Base-by-base conservation (phyloP, 2,329 filamentous ascomycete genomes). In the Tolypocladium capitatum region DNA sequence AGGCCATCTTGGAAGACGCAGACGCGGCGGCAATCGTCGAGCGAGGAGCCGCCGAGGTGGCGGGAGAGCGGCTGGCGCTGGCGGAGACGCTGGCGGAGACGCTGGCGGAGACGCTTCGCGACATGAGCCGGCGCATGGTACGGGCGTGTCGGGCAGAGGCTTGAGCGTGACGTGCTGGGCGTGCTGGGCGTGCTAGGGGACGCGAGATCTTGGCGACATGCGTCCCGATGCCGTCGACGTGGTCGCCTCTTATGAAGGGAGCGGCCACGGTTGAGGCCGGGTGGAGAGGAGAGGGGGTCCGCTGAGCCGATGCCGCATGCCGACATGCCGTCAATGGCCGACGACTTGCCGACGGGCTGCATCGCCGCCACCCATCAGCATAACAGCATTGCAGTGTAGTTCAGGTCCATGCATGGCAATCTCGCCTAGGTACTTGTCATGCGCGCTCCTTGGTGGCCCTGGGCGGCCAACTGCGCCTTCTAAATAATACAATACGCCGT, bases 101-200 rank as follows among this genome's bases (percentile, higher is more conserved):
- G 49, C 60, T 61, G 52, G 59, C 58, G 47, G 64, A 60, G 46
- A 61, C 51, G 57, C 68, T 65, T 51, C 67, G 63, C 46, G 69
- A 62, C 54, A 73, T 55, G 53, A 70, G 57, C 56, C 70, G 71
- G 63, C 69, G 71, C 72, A 75, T 75, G 49, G 52, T 65, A 28
- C 20, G 46, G 18, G 32, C 20, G 45, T 14, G 45, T 30, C 18
- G 45, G 45, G 28, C 32, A 30, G 33, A 24, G 18, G 8, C 32
- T 30, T 30, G 38, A 28, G 4, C 41, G 40, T 42, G 36, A 49
- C 48, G 48, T 47, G 47, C 47, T 46, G 24, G 24, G 24, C n/a
- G n/a, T n/a, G n/a, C n/a, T n/a, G 28, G 21, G 24, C 31, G 32
- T 31, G 24, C 21, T 24, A 31, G 21, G 30, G 36, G n/a, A 45